phyloP scores from a whole-genome alignment of 805 yeast genomes.

The Candida michaelii region DNA sequence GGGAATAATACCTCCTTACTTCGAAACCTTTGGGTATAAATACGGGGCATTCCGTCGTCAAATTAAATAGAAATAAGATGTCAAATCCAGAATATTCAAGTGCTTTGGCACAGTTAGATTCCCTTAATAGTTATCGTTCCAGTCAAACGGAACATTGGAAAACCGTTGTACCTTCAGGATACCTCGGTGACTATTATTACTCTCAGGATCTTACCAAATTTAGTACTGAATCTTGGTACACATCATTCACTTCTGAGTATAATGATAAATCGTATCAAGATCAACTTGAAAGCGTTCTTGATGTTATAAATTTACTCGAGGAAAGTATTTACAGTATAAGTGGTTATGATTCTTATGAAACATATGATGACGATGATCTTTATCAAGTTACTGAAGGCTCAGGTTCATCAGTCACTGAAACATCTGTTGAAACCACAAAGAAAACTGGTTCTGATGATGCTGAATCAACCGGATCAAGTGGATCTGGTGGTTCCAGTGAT shows the following conservation, averaged over 20 bases:
- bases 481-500: neutral
- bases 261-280: too few species aligned
- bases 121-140: neutral
- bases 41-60: too few species aligned
- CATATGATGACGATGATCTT: neutral
- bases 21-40: too few species aligned
- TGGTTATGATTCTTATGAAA: neutral
- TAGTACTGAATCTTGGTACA: conserved; percentile 1
- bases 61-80: too few species aligned
- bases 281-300: too few species aligned
- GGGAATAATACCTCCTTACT: too few species aligned
- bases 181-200: neutral
- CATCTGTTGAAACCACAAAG: too few species aligned
- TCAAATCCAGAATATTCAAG: neutral
- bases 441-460: neutral
- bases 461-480: neutral
- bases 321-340: too few species aligned
- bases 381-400: neutral
- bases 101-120: neutral
- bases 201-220: neutral
- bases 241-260: neutral
- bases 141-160: too few species aligned
- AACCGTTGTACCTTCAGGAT: conserved; percentile 1
- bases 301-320: too few species aligned
- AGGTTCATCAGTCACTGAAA: neutral